Conservation (phyloP, 192 early-diverging fungal species). For the Thoreauomyces humboldtii region DNA sequence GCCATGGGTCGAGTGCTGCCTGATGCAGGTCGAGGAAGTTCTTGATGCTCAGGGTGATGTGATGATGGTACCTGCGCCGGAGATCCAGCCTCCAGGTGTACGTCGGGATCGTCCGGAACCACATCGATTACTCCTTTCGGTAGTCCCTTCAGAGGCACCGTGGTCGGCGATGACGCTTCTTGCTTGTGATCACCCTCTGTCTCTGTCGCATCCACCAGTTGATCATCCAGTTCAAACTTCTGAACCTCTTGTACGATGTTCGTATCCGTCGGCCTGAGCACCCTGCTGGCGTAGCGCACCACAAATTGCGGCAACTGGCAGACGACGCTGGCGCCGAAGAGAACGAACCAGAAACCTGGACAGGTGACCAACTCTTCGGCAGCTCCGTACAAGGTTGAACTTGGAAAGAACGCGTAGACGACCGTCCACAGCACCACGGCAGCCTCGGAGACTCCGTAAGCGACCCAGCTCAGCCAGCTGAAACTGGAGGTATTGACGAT, state of each 20-base stretch:
- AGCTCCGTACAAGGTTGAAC: slow-evolving; percentile 52
- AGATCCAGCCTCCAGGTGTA: too few species aligned
- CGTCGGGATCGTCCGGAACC: too few species aligned
- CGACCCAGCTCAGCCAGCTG: slow-evolving; percentile 61
- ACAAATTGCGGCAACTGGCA: slow-evolving; percentile 75
- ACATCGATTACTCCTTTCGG: not conserved
- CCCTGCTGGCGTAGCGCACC: slow-evolving; percentile 64
- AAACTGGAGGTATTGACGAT: slow-evolving; percentile 70
- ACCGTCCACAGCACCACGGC: slow-evolving; percentile 59
- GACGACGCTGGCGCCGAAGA: slow-evolving; percentile 54
- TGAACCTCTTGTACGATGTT: slow-evolving; percentile 77
- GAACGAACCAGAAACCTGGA: slow-evolving; percentile 66
- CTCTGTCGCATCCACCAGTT: not conserved
- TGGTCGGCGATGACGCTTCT: too few species aligned
- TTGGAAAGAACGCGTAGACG: slow-evolving; percentile 55
- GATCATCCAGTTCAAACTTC: slow-evolving; percentile 4
- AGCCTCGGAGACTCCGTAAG: slow-evolving; percentile 39
- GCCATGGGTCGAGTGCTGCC: too few species aligned
- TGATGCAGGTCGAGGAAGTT: too few species aligned
- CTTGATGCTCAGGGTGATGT: too few species aligned
- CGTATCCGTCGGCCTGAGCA: slow-evolving; percentile 75
- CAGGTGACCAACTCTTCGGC: slow-evolving; percentile 59
- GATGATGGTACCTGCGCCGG: too few species aligned
- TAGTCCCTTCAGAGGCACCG: not conserved
- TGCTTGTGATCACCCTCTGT: too few species aligned